Base-by-base conservation (phyloP, 495 filamentous ascomycete species). In the Terfezia claveryi region DNA sequence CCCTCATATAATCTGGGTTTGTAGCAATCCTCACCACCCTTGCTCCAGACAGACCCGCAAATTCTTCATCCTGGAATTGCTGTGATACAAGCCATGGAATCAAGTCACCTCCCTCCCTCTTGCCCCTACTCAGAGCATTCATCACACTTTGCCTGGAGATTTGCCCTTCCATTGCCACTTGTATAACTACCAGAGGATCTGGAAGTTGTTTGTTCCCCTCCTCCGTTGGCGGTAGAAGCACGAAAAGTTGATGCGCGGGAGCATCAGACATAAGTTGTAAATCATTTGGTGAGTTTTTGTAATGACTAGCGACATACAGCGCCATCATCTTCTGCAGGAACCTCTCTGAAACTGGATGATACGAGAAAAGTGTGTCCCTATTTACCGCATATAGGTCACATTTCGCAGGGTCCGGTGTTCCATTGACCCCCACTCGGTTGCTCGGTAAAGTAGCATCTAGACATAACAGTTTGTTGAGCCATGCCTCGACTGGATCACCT, bases 81-180 rank as follows among this genome's bases (percentile, higher is more conserved):
- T 96, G 91, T 66, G 84, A 89, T 54, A 99, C 84, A 46, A 96
- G 76, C 92, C 92, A 99, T 1, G 92, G 92, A 53, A 99, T 99
- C 50, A 99, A 72, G 66, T 99, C 92, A 56, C 92, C 92, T 20
- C 87, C 83, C 9, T 89, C 85, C 53, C 93, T 75, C 64, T 87
- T 83, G 23, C 92, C 92, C 61, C 92, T 78, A 64, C 82, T 87
- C 57, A 99, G 69, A 63, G 82, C 81, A 68, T 85, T 89, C 50
- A 93, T 73, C 1, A 99, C 87, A 64, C 85, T 94, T 60, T 94
- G 80, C 58, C 79, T 80, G 72, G 86, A 94, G 65, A 99, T 96
- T 59, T 81, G 81, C 58, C 92, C 91, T 73, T 99, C 92, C 9
- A 96, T 75, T 0, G 91, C 83, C 41, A 99, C 81, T 64, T 99